Evolutionary conservation across 2,329 filamentous ascomycete genomes (phyloP).

Genomic region (Arthrobotrys iridis): DNA sequence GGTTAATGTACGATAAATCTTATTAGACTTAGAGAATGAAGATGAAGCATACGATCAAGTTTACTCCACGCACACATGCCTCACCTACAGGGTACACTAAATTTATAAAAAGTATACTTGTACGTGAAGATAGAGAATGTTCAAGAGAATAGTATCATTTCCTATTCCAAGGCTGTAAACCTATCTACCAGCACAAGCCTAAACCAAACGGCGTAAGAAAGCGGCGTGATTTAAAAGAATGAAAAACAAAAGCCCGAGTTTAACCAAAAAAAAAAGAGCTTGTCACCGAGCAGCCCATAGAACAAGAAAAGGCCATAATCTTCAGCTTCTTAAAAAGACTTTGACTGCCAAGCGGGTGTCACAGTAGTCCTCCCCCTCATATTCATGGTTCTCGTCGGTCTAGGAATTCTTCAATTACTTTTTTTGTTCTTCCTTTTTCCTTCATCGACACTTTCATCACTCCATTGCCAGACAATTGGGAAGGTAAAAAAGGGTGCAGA

Average conservation of each 20-base stretch:
- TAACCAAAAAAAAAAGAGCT: not conserved
- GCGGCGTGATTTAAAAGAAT: conserved; percentile 2
- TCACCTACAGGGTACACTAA: too few species aligned
- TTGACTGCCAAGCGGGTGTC: not conserved
- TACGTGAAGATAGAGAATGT: too few species aligned
- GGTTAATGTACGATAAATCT: conserved; percentile 6
- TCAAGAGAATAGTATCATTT: conserved; percentile 11
- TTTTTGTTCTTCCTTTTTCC: not conserved
- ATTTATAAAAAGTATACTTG: too few species aligned
- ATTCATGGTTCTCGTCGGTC: conserved; percentile 2
- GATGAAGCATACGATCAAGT: not conserved
- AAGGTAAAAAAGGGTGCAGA: not conserved
- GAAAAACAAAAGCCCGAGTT: not conserved
- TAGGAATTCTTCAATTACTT: not conserved
- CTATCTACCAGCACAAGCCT: not conserved
- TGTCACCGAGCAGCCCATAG: not conserved
- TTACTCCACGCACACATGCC: too few species aligned
- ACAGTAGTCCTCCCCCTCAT: too few species aligned
- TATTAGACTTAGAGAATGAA: not conserved
- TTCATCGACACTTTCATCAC: not conserved
- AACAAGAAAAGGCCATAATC: not conserved
- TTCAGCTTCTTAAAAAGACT: not conserved
- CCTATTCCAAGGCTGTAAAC: too few species aligned
- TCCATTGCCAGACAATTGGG: not conserved
- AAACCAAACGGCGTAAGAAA: not conserved